Conservation (phyloP, 2,329 filamentous ascomycete species). For the Gliomastix tumulicola region DNA sequence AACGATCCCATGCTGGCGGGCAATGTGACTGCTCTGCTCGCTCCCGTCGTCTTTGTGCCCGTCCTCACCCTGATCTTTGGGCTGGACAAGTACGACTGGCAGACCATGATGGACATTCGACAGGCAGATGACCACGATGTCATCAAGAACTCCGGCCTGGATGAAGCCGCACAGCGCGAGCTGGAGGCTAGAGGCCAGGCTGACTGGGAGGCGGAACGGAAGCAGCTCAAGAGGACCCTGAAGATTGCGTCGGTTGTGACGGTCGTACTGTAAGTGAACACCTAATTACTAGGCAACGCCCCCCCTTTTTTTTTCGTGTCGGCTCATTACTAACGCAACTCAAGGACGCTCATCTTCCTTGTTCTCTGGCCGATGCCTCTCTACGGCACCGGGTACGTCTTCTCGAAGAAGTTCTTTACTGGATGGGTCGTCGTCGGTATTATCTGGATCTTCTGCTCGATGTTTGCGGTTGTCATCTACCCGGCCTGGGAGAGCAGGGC, state of each 20-base stretch:
- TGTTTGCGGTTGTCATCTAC: constrained; percentile 67
- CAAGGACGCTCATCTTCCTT: constrained; percentile 58
- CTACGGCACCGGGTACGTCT: constrained; percentile 74
- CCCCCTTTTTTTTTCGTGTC: no score
- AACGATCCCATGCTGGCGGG: constrained; percentile 85
- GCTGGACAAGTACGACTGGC: constrained; percentile 75
- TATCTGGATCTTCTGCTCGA: constrained; percentile 64
- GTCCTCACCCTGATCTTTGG: constrained; percentile 58
- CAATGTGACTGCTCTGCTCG: constrained; percentile 76
- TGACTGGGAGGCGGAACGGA: constrained; percentile 36
- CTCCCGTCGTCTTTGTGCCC: constrained; percentile 68
- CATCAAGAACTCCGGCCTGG: neutral
- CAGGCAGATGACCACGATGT: constrained; percentile 59
- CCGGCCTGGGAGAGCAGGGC: constrained; percentile 73
- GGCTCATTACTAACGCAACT: no score
- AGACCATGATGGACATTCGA: constrained; percentile 73
- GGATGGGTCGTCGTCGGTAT: constrained; percentile 68
- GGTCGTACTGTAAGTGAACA: no score
- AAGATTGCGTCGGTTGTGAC: constrained; percentile 33
- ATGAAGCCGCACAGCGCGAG: neutral
- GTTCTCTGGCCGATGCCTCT: constrained; percentile 90
- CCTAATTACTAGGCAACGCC: no score
- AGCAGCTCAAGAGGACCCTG: constrained; percentile 45
- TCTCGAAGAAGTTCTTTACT: constrained; percentile 55
- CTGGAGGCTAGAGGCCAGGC: no score